Conservation (phyloP, 139 green algal species). For the Asterochloris sp. region DNA sequence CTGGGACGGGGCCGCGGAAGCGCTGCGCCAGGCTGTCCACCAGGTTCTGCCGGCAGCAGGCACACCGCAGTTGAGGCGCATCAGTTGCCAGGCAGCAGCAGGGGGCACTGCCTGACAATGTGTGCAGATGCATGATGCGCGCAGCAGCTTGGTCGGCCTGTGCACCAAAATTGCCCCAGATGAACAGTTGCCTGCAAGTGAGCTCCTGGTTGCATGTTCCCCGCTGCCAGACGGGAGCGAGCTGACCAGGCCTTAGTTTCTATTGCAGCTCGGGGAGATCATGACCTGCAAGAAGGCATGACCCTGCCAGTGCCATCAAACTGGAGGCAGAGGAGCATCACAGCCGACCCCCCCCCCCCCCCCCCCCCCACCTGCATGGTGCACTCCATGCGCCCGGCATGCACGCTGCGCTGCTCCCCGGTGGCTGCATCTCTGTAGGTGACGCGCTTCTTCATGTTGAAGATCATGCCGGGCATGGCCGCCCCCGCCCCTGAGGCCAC, state of each 20-base stretch:
- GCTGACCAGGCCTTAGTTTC: no score
- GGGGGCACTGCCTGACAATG: background rate
- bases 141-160: background rate
- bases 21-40: constrained; percentile 72
- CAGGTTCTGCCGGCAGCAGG: constrained; percentile 63
- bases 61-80: background rate
- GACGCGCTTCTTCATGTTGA: constrained; percentile 94
- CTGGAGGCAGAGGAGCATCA: no score
- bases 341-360: no score
- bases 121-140: background rate
- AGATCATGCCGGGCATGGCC: constrained; percentile 92
- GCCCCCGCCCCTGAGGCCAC: constrained; percentile 42
- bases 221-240: no score
- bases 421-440: constrained; percentile 40
- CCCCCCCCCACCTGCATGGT: constrained; percentile 89
- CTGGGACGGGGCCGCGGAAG: constrained; percentile 30
- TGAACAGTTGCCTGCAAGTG: no score
- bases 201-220: no score
- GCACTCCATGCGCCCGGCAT: constrained; percentile 91
- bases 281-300: no score
- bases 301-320: no score
- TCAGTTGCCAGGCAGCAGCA: no score
- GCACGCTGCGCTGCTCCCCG: constrained; percentile 32
- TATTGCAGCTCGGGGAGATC: no score
- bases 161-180: no score